phyloP scores from a whole-genome alignment of 345 rosid species.

The Arabis alpina region DNA sequence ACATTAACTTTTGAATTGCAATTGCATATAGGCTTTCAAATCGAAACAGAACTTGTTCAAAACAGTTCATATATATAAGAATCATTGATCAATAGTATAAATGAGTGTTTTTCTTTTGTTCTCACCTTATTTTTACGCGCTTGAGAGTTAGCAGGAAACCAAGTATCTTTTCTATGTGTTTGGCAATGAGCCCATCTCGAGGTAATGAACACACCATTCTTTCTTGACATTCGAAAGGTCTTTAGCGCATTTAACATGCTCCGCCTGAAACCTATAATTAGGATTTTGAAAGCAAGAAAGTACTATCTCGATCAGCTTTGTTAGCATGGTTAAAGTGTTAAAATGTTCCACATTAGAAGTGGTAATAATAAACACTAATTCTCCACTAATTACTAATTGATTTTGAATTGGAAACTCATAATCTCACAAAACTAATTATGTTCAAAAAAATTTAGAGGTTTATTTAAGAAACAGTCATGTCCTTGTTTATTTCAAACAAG shows the following conservation, averaged over 20 bases:
- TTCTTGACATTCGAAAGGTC: conserved; percentile 19
- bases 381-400: too few relatives aligned
- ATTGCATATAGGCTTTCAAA: background rate
- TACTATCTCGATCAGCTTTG: conserved; percentile 11
- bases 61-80: background rate
- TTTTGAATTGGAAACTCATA: too few relatives aligned
- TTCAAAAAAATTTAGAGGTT: too few relatives aligned
- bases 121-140: conserved; percentile 21
- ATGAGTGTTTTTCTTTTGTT: background rate
- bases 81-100: background rate
- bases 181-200: conserved; percentile 38
- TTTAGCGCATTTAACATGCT: conserved; percentile 34
- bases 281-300: conserved; percentile 6
- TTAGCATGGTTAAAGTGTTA: background rate
- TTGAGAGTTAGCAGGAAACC: conserved; percentile 33
- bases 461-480: background rate
- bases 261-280: conserved; percentile 29
- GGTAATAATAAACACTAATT: too few relatives aligned
- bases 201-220: conserved; percentile 32
- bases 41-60: background rate
- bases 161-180: conserved; percentile 28
- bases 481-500: background rate
- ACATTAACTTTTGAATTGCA: background rate
- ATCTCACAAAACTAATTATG: too few relatives aligned
- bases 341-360: too few relatives aligned